phyloP scores from a whole-genome alignment of 2,329 filamentous ascomycete species.

The Fusarium fujikuroi region DNA sequence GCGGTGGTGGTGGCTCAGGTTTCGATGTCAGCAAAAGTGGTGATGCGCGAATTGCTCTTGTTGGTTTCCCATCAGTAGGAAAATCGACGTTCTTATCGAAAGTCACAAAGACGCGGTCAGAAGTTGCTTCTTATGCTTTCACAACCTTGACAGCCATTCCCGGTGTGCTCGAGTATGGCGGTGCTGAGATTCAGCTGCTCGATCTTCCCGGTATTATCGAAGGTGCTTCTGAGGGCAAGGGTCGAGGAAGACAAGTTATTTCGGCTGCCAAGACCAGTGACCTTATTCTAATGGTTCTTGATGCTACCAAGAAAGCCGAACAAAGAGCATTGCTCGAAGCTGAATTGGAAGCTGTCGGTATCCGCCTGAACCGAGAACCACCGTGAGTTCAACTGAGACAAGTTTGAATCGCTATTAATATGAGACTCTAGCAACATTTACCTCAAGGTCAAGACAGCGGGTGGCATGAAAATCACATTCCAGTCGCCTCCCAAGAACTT shows the following conservation, averaged over 20 bases:
- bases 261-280: constrained; percentile 98
- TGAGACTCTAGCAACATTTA: constrained; percentile 82
- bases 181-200: constrained; percentile 96
- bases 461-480: constrained; percentile 99
- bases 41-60: constrained; percentile 94
- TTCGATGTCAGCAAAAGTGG: constrained; percentile 97
- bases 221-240: constrained; percentile 94
- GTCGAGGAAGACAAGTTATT: constrained; percentile 94
- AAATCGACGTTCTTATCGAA: constrained; percentile 99
- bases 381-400: constrained; percentile 67
- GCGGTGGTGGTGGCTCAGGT: constrained; percentile 80
- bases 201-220: constrained; percentile 99
- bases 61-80: constrained; percentile 98
- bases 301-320: constrained; percentile 96
- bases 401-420: constrained; percentile 24
- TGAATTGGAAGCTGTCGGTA: constrained; percentile 94
- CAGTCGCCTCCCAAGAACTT: constrained; percentile 86
- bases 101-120: constrained; percentile 96
- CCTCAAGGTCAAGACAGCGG: constrained; percentile 93
- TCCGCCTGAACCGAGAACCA: constrained; percentile 88
- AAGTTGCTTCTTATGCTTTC: constrained; percentile 96
- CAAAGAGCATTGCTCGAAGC: constrained; percentile 90
- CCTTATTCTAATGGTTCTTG: constrained; percentile 94
- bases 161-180: constrained; percentile 96
- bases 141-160: constrained; percentile 98